phyloP scores from a whole-genome alignment of 306 rosid genomes.

The Medicago ruthenica region DNA sequence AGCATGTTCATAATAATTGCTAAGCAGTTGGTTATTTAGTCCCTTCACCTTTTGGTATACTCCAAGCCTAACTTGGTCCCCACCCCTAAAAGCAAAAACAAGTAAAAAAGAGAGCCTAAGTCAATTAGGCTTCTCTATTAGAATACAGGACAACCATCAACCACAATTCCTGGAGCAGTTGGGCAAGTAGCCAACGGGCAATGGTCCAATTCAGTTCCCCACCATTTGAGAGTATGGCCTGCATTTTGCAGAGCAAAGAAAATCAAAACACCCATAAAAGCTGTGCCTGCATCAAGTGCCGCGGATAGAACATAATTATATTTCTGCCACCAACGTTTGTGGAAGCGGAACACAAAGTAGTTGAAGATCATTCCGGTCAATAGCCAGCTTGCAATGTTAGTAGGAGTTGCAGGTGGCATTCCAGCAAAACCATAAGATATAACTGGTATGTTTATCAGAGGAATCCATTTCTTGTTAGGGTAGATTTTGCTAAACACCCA shows the following conservation, averaged over 20 bases:
- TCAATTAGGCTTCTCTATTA: constrained; percentile 27
- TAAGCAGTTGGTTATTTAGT: constrained; percentile 47
- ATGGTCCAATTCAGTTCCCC: constrained; percentile 85
- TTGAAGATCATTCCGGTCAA: constrained; percentile 89
- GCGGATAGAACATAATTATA: constrained; percentile 93
- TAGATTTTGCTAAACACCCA: constrained; percentile 82
- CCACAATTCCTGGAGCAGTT: constrained; percentile 79
- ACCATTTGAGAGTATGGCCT: constrained; percentile 72
- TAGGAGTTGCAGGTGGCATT: constrained; percentile 98
- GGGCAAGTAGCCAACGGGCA: constrained; percentile 95
- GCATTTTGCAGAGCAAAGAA: constrained; percentile 84
- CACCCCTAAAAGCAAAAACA: constrained; percentile 27
- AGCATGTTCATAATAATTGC: constrained; percentile 47
- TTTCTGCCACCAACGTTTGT: constrained; percentile 96
- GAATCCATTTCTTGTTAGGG: constrained; percentile 92
- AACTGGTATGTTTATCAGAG: constrained; percentile 90
- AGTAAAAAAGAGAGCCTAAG: background rate
- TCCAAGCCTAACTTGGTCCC: constrained; percentile 26
- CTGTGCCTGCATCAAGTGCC: constrained; percentile 95
- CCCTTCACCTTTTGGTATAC: constrained; percentile 21
- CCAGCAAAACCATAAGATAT: constrained; percentile 93
- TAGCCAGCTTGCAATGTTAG: constrained; percentile 97
- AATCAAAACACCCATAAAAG: constrained; percentile 89
- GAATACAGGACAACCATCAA: constrained; percentile 84
- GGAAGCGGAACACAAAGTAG: constrained; percentile 81